Base-by-base conservation (phyloP, 805 yeast genomes). In the Lipomyces chichibuensis region DNA sequence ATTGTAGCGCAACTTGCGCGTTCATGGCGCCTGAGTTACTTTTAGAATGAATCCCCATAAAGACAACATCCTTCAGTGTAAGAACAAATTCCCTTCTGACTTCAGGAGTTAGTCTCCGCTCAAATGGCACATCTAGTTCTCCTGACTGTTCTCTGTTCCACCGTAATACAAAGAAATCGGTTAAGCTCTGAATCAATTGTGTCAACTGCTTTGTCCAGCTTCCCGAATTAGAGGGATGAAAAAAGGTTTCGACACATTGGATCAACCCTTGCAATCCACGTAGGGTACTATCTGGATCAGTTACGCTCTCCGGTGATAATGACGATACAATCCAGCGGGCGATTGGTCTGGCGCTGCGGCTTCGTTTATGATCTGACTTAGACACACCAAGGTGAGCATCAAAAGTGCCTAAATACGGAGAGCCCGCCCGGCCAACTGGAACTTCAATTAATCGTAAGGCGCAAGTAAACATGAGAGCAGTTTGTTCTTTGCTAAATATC, bases 211-310 rank as follows among this genome's bases (percentile, higher is more conserved):
- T 77, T 0, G 96, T 84, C 98, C 98, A 93, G n/a, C 84, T 83
- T 0, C 97, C 98, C n/a, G 82, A 77, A 76, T 93, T 93, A 0
- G 98, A 92, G 6, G 99, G 99, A 76, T 95, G 98, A 2, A 87
- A 88, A 77, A 88, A 91, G 23, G 97, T 90, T 69, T 85, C 88
- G 5, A 92, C 80, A 0, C 96, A 86, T 63, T 87, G 86, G n/a
- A 89, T 72, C 33, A 90, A 79, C 0, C 86, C 82, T 39, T 62
- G 62, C 23, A 67, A 27, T 9, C 63, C 66, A 11, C 55, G 57
- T n/a, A 67, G 46, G 2, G 57, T 55, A 25, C 63, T 39, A 29
- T 66, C 61, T 13, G 43, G 35, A 0, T 91, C 88, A 23, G 83
- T 82, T 17, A 64, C 60, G 54, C 62, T 57, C 27, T 33, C 53